A percentile compares a stretch with the other conserved stretches of the same genome.
These are phyloP conservation scores for Dothideomycetidae sp. DNA, from an alignment of 2,329 filamentous ascomycete genomes.

Conservation along the genomic window DNA sequence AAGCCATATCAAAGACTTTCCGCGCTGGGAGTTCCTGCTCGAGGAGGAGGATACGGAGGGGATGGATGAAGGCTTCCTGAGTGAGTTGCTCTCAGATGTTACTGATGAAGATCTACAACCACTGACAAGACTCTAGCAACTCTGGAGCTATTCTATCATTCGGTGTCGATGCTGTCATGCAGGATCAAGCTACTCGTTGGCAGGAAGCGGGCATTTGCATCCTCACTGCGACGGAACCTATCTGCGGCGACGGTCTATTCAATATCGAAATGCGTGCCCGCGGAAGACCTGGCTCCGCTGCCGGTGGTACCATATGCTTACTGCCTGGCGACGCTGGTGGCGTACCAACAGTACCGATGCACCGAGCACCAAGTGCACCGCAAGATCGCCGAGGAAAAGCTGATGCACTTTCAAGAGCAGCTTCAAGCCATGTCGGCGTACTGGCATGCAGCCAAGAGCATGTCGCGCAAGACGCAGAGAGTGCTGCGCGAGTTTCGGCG, in stretches of 20 bases:
- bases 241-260: conserved; percentile 41
- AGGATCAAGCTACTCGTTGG: conserved; percentile 31
- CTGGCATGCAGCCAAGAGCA: conserved; percentile 10
- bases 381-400: conserved; percentile 10
- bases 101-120: conserved; percentile 25
- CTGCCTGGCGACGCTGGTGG: conserved; percentile 40
- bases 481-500: conserved; percentile 10
- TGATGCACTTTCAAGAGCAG: conserved; percentile 10
- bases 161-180: conserved; percentile 42
- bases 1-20: conserved; percentile 9
- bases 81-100: conserved; percentile 27
- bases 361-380: conserved; percentile 7
- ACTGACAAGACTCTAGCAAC: conserved; percentile 24
- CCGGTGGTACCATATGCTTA: conserved; percentile 43
- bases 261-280: conserved; percentile 33
- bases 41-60: conserved; percentile 25
- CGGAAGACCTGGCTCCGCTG: conserved; percentile 34
- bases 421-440: conserved; percentile 9
- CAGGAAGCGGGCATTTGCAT: conserved; percentile 34
- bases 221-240: conserved; percentile 39
- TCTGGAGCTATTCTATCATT: conserved; percentile 43
- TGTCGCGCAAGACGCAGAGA: conserved; percentile 10
- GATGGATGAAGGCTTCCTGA: conserved; percentile 34
- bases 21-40: conserved; percentile 7
- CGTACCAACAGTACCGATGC: conserved; percentile 41